Conservation (phyloP, 352 stramenopile species). For the Globisporangium cylindrosporum region DNA sequence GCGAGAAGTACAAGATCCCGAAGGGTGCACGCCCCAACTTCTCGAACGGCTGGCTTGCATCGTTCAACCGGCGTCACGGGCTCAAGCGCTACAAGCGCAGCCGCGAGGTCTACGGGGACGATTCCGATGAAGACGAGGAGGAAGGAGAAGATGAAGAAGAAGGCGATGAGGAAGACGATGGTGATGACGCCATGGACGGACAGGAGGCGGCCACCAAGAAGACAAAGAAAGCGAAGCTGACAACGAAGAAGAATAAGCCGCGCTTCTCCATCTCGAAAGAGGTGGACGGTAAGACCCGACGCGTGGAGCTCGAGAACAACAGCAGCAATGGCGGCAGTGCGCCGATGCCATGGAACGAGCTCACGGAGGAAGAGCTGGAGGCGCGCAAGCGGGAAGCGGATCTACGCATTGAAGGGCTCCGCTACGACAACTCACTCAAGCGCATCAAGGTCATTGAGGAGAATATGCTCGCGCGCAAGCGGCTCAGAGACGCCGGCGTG, state of each 20-base stretch:
- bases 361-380: constrained; percentile 19
- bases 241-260: constrained; percentile 7
- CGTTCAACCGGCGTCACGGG: constrained; percentile 49
- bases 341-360: constrained; percentile 9
- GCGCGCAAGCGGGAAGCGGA: constrained; percentile 21
- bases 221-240: background rate
- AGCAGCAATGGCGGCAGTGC: background rate
- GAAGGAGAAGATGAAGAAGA: background rate
- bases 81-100: constrained; percentile 18
- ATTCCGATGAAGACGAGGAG: background rate
- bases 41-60: constrained; percentile 60
- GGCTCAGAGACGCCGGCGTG: constrained; percentile 36
- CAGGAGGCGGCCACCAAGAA: background rate
- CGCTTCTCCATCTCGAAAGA: constrained; percentile 13
- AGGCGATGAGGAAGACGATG: background rate
- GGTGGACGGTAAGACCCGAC: constrained; percentile 8
- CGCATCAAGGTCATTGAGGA: constrained; percentile 18
- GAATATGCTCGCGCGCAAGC: constrained; percentile 40
- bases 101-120: background rate
- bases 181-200: background rate
- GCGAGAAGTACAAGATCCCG: constrained; percentile 27
- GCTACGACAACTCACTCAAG: constrained; percentile 25
- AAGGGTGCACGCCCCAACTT: constrained; percentile 37
- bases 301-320: constrained; percentile 5
- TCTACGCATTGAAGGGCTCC: constrained; percentile 18